phyloP scores from a whole-genome alignment of 2,329 filamentous ascomycete genomes.

The Lachnellula willkommii region DNA sequence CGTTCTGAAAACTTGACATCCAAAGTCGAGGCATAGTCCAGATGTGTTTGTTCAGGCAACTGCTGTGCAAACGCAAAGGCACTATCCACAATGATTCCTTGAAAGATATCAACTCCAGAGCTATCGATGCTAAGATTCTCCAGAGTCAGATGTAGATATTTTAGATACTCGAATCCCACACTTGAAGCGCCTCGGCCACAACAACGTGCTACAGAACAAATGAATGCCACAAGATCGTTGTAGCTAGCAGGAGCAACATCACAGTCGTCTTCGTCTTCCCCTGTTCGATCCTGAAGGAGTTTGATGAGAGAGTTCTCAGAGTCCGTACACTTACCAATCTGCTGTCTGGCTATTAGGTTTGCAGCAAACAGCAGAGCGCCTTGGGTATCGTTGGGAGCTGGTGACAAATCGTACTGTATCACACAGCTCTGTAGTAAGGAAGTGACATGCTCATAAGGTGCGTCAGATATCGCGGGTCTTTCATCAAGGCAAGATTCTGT shows the following conservation, averaged over 20 bases:
- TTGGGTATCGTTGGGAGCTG: not conserved
- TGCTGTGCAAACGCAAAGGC: slow-evolving; percentile 30
- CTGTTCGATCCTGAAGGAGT: slow-evolving; percentile 8
- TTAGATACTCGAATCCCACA: slow-evolving; percentile 34
- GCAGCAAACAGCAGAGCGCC: slow-evolving; percentile 19
- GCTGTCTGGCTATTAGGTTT: slow-evolving; percentile 14
- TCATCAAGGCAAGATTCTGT: not conserved
- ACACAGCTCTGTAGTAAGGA: slow-evolving; percentile 17
- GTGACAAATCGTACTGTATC: slow-evolving; percentile 1
- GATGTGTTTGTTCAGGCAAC: slow-evolving; percentile 23
- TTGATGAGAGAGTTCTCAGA: slow-evolving; percentile 2
- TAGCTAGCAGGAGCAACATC: slow-evolving; percentile 6
- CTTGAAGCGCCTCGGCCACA: slow-evolving; percentile 38
- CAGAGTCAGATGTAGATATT: slow-evolving; percentile 31
- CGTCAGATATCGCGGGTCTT: not conserved
- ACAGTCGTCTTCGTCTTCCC: not conserved
- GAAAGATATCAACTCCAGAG: slow-evolving; percentile 11
- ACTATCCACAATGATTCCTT: slow-evolving; percentile 30
- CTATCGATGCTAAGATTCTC: slow-evolving; percentile 10
- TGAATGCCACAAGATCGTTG: slow-evolving; percentile 30
- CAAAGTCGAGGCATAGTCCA: slow-evolving; percentile 28
- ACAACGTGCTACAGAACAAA: slow-evolving; percentile 43
- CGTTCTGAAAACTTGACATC: slow-evolving; percentile 17
- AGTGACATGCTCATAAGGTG: slow-evolving; percentile 10
- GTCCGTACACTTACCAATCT: not conserved